These are phyloP conservation scores for Astragalus glycyphyllos DNA, from an alignment of 306 rosid genomes.

Conservation along the genomic window DNA sequence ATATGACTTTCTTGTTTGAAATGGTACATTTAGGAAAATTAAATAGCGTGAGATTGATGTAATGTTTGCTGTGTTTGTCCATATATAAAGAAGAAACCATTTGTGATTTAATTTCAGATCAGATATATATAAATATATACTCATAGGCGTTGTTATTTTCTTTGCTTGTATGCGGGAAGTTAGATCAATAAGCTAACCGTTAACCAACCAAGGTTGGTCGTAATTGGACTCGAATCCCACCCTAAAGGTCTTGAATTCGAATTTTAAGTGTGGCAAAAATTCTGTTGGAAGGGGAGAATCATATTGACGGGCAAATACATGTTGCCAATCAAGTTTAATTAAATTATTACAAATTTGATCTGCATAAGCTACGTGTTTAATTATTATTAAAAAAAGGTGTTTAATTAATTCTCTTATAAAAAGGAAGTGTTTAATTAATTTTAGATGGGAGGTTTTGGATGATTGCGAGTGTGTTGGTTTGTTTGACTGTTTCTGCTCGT, in stretches of 20 bases:
- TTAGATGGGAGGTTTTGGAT: background rate
- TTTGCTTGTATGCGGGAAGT: background rate
- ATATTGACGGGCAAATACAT: no score
- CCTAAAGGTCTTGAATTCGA: no score
- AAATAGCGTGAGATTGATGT: constrained; percentile 25
- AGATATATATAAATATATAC: background rate
- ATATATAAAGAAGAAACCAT: constrained; percentile 23
- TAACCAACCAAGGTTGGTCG: no score
- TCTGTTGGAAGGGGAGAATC: no score
- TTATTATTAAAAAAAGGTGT: no score
- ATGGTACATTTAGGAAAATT: constrained; percentile 29
- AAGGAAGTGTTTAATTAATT: background rate
- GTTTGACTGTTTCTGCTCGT: constrained; percentile 7
- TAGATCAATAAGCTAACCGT: background rate
- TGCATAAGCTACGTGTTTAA: no score
- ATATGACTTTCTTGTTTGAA: constrained; percentile 27
- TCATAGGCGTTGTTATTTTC: no score
- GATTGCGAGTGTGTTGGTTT: constrained; percentile 4
- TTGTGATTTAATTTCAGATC: background rate
- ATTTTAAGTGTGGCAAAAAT: no score
- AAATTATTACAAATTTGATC: background rate
- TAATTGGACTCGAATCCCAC: no score
- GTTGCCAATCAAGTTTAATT: no score
- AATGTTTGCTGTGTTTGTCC: constrained; percentile 12
- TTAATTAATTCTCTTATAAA: no score